These are phyloP conservation scores for Picea glauca DNA, from an alignment of 75 land plant genomes.

Conservation along the genomic window DNA sequence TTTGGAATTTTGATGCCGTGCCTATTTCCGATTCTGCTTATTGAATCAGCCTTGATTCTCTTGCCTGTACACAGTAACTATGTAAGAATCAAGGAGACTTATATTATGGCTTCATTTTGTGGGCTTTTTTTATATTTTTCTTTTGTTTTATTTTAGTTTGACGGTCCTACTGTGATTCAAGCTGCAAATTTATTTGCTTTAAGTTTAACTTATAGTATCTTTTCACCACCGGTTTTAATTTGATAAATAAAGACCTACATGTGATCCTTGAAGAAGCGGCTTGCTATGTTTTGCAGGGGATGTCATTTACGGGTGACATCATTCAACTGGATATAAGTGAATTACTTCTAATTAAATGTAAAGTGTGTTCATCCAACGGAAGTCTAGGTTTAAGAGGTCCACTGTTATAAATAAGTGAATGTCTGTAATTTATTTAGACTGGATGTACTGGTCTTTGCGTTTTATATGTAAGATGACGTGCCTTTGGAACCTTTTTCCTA, in stretches of 20 bases:
- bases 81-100: neutral
- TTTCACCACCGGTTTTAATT: neutral
- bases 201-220: neutral
- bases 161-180: neutral
- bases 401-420: neutral
- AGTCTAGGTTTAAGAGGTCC: neutral
- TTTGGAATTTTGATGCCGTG: conserved; percentile 6
- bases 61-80: neutral
- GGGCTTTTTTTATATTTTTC: neutral
- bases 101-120: neutral
- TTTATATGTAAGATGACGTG: neutral
- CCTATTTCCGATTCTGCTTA: conserved; percentile 2
- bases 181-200: conserved; percentile 1
- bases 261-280: neutral
- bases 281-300: neutral
- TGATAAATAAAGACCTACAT: neutral
- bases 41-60: neutral
- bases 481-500: neutral
- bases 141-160: neutral
- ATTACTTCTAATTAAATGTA: neutral
- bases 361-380: neutral
- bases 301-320: neutral
- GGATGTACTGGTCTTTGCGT: neutral
- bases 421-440: neutral
- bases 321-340: neutral